Evolutionary conservation across 2,329 filamentous ascomycete genomes (phyloP), one percentile per base, ranked within the genome.

Genomic region (Epichloe amarillans): DNA sequence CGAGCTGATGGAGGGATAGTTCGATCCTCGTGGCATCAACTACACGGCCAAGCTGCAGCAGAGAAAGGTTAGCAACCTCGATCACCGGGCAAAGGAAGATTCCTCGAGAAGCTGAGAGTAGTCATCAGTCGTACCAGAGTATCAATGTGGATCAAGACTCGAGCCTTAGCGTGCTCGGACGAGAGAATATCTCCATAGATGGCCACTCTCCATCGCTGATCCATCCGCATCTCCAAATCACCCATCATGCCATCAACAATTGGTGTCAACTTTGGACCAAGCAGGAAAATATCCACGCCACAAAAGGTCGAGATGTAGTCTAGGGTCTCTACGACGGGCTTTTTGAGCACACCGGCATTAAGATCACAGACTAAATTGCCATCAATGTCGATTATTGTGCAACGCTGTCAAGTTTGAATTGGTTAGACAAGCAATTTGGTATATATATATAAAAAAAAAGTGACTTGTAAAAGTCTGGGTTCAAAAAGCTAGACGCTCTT

Each of bases 151-250:
- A 97, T 95, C 66, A 98, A 73, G 40, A 96, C 83, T 57, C 93
- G 82, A 17, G 91, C 95, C 76, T 98, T 98, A 50, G 93, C 93
- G 69, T 97, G 91, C 68, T 98, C 93, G 30, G 88, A 86, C 58
- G 89, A 95, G 70, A 97, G 82, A 68, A 93, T 84, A 64, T 98
- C 93, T 50, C 93, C 91, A 61, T 93, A 98, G 57, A 98, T 94
- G 60, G 88, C 86, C 54, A 96, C 84, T 63, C 91, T 83, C 73
- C 94, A 89, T 59, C 91, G 82, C 66, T 93, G 87, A 66, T 96
- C 90, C 60, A 88, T 84, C 58, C 86, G 86, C 61, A 93, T 83
- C 61, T 93, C 83, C 38, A 82, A 81, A 61, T 88, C 86, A 57
- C 86, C 88, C 44, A 86, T 86, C 55, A 86, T 74, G 40, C 82